Evolutionary conservation across 768 basidiomycete genomes (phyloP).

Genomic region (Tylopilus cervinicoccineus): DNA sequence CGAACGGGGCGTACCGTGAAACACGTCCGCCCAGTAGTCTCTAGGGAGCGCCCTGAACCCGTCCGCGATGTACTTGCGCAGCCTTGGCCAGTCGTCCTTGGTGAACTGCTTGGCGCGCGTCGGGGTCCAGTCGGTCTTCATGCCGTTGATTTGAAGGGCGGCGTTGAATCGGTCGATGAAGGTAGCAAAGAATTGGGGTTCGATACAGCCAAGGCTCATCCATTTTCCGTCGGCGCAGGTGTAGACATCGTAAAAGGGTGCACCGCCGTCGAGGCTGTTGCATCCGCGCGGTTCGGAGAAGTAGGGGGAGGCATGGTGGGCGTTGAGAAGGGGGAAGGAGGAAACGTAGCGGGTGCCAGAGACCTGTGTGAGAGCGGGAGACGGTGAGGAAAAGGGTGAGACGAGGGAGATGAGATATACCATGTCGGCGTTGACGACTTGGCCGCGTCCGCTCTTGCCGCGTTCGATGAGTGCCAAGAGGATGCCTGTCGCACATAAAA

Average conservation of each 20-base stretch:
- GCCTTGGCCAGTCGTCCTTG: slow-evolving; percentile 50
- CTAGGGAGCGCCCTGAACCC: slow-evolving; percentile 60
- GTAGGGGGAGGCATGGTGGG: slow-evolving; percentile 29
- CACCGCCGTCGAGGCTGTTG: slow-evolving; percentile 69
- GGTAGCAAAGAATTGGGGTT: slow-evolving; percentile 63
- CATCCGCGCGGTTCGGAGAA: slow-evolving; percentile 46
- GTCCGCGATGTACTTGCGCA: slow-evolving; percentile 53
- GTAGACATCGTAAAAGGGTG: slow-evolving; percentile 77
- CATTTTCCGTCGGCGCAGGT: slow-evolving; percentile 66
- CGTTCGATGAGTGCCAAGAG: slow-evolving; percentile 73
- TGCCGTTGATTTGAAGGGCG: slow-evolving; percentile 41
- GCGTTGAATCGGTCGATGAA: slow-evolving; percentile 56
- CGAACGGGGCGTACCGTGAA: slow-evolving; percentile 45
- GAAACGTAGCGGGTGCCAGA: slow-evolving; percentile 77
- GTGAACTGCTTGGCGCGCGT: slow-evolving; percentile 42
- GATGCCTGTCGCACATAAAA: slow-evolving; percentile 68
- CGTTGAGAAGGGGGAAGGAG: slow-evolving; percentile 60
- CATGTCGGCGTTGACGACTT: slow-evolving; percentile 76
- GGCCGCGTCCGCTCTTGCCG: slow-evolving; percentile 59
- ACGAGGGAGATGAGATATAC: slow-evolving; percentile 32
- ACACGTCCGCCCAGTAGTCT: slow-evolving; percentile 66
- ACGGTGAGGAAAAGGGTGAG: not conserved
- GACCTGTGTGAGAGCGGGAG: slow-evolving; percentile 45
- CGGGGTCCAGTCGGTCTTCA: slow-evolving; percentile 54
- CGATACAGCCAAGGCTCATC: slow-evolving; percentile 76